phyloP scores from a whole-genome alignment of 2,329 filamentous ascomycete genomes.

The Ophiocordyceps camponoti-leonardi region DNA sequence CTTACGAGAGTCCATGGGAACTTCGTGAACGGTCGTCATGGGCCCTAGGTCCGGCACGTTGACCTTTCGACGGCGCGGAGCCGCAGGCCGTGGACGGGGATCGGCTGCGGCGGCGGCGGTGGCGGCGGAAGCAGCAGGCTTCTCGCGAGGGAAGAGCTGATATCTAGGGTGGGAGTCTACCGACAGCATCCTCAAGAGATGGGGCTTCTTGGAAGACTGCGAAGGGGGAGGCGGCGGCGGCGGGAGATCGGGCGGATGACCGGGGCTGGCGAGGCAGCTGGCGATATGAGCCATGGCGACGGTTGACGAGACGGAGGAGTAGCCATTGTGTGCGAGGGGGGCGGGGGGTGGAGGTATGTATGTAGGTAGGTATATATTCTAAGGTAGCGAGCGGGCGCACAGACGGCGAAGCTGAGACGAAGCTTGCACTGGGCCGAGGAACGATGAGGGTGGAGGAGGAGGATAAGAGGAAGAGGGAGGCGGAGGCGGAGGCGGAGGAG shows the following conservation, averaged over 20 bases:
- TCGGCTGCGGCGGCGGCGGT: constrained; percentile 10
- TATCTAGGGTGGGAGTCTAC: constrained; percentile 35
- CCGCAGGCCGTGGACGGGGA: neutral
- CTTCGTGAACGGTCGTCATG: constrained; percentile 52
- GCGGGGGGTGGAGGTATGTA: neutral
- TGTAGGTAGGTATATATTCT: no score
- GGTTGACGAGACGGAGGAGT: neutral
- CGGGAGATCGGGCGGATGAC: constrained; percentile 29
- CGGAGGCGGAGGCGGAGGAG: neutral
- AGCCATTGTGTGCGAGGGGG: neutral
- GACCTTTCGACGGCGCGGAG: constrained; percentile 38
- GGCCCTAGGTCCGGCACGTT: constrained; percentile 48
- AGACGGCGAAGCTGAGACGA: constrained; percentile 6
- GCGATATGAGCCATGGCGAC: constrained; percentile 45
- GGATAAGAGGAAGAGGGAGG: neutral
- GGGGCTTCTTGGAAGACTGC: constrained; percentile 26
- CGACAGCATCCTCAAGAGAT: constrained; percentile 42
- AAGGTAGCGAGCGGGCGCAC: constrained; percentile 1
- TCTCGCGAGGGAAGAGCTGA: constrained; percentile 41
- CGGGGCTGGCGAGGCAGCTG: constrained; percentile 35
- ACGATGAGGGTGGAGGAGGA: neutral
- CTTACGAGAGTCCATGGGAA: constrained; percentile 55
- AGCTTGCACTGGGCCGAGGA: constrained; percentile 1
- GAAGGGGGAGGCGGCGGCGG: constrained; percentile 28
- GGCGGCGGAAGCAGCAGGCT: constrained; percentile 12